phyloP scores from a whole-genome alignment of 139 green algal species.

The Chlamydomonas applanata region DNA sequence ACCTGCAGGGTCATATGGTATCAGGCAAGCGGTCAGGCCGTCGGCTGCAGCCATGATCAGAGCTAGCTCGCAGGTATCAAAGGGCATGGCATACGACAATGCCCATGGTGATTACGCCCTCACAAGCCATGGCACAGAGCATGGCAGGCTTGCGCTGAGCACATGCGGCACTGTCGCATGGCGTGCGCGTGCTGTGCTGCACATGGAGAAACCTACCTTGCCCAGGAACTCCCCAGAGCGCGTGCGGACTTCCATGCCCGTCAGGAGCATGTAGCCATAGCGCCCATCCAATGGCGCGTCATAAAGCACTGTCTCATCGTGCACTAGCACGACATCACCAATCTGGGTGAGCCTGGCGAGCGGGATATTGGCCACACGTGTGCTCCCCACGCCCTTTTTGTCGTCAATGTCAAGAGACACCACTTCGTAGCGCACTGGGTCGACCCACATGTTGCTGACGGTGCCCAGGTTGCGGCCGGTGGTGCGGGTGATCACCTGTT shows the following conservation, averaged over 20 bases:
- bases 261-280: slow-evolving; percentile 52
- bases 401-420: slow-evolving; percentile 64
- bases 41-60: too few relatives aligned
- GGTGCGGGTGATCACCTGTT: slow-evolving; percentile 66
- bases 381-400: slow-evolving; percentile 31
- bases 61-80: too few relatives aligned
- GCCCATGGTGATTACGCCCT: slow-evolving; percentile 5
- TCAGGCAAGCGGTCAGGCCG: neutral
- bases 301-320: slow-evolving; percentile 59
- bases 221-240: slow-evolving; percentile 54
- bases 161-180: too few relatives aligned
- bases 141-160: too few relatives aligned
- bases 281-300: slow-evolving; percentile 47
- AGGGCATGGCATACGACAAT: too few relatives aligned
- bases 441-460: slow-evolving; percentile 64
- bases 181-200: too few relatives aligned
- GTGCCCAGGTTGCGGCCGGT: slow-evolving; percentile 57
- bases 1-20: slow-evolving; percentile 51
- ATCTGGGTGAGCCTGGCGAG: slow-evolving; percentile 64
- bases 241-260: slow-evolving; percentile 62
- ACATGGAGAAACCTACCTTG: slow-evolving; percentile 43
- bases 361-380: slow-evolving; percentile 42
- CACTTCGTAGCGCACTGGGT: slow-evolving; percentile 48
- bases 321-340: slow-evolving; percentile 76
- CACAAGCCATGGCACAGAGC: too few relatives aligned